Conservation (phyloP, 306 rosid genomes). For the Pyrus communis region DNA sequence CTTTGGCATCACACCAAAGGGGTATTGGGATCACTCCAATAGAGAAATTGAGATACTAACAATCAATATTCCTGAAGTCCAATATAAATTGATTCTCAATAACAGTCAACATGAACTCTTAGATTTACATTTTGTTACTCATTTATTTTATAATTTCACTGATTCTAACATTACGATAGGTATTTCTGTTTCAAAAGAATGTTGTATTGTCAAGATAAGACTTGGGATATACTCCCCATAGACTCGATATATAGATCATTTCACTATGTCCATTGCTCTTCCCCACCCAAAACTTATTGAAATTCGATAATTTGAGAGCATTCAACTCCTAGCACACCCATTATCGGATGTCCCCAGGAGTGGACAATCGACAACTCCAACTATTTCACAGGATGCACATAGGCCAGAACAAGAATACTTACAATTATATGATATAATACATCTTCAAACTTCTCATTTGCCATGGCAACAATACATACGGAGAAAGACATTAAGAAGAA, state of each 20-base stretch:
- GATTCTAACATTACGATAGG: neutral
- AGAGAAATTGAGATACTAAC: too few species aligned
- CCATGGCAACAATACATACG: neutral
- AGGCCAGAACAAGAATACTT: neutral
- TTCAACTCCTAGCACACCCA: neutral
- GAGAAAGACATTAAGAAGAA: neutral
- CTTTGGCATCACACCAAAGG: too few species aligned
- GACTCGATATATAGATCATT: neutral
- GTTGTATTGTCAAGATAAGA: neutral
- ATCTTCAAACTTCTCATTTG: neutral
- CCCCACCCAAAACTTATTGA: neutral
- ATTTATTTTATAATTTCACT: neutral
- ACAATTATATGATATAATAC: neutral
- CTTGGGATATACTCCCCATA: neutral
- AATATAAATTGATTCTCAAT: neutral
- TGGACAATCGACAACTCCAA: neutral
- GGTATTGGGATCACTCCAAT: too few species aligned
- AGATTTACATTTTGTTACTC: neutral
- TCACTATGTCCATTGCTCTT: neutral
- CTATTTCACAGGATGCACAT: neutral
- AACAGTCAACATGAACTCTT: neutral
- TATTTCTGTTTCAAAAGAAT: neutral
- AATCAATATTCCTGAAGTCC: neutral
- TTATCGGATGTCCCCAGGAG: neutral
- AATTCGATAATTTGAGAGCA: neutral